These are phyloP conservation scores for Clarireedia sp. DNA, from an alignment of 2,329 filamentous ascomycete genomes.

Conservation along the genomic window DNA sequence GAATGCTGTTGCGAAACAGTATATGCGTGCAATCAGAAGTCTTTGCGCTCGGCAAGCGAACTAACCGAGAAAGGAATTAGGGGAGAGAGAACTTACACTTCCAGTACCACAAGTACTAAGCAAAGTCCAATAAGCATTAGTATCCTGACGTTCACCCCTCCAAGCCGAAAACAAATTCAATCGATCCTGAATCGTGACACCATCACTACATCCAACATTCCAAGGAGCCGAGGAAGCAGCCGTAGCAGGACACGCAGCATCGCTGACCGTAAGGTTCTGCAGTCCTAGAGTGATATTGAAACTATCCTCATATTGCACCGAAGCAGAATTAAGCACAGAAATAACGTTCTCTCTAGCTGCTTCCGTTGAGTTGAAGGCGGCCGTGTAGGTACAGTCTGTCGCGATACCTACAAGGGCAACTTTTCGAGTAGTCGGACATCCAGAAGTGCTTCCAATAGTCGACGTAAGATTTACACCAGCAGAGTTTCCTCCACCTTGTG, in stretches of 20 bases:
- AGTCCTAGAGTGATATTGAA: slow-evolving; percentile 95
- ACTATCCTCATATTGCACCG: slow-evolving; percentile 75
- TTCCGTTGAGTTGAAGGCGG: slow-evolving; percentile 56
- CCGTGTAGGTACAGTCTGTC: slow-evolving; percentile 84
- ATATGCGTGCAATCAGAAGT: neutral
- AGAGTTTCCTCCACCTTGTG: slow-evolving; percentile 63
- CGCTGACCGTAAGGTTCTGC: slow-evolving; percentile 73
- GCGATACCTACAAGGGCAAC: slow-evolving; percentile 88
- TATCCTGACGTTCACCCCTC: slow-evolving; percentile 70
- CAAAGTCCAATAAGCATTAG: slow-evolving; percentile 88
- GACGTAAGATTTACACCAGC: slow-evolving; percentile 69
- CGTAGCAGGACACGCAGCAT: slow-evolving; percentile 64
- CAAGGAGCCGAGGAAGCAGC: slow-evolving; percentile 63
- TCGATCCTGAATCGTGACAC: slow-evolving; percentile 62
- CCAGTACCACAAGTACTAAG: slow-evolving; percentile 66
- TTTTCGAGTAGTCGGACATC: slow-evolving; percentile 83
- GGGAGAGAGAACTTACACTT: slow-evolving; percentile 30
- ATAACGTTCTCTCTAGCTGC: slow-evolving; percentile 71
- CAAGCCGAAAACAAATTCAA: slow-evolving; percentile 83
- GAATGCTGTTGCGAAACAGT: neutral
- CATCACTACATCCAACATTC: slow-evolving; percentile 68
- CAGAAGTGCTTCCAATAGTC: slow-evolving; percentile 73
- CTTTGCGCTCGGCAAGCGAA: neutral
- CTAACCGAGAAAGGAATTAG: neutral
- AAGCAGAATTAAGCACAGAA: slow-evolving; percentile 75